phyloP scores from a whole-genome alignment of 371 early-diverging fungal genomes.

The Synchytrium microbalum region DNA sequence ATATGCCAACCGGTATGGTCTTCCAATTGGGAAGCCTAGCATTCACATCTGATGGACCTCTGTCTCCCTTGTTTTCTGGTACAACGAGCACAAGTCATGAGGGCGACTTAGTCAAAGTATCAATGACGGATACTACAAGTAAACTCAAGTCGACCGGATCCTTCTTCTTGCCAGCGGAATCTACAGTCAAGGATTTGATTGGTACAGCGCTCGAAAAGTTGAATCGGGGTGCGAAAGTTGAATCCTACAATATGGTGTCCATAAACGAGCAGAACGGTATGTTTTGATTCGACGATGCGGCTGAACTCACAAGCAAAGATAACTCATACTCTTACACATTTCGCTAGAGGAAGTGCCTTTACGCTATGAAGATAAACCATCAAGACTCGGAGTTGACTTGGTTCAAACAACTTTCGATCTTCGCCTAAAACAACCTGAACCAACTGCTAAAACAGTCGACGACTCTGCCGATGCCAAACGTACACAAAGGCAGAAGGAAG shows the following conservation, averaged over 20 bases:
- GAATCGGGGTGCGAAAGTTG: slow-evolving; percentile 17
- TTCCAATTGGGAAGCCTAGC: neutral
- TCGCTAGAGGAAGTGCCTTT: slow-evolving; percentile 14
- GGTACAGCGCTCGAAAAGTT: slow-evolving; percentile 25
- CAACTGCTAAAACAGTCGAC: slow-evolving; percentile 3
- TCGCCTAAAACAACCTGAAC: slow-evolving; percentile 4
- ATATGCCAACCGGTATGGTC: no score
- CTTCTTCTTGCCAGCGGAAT: slow-evolving; percentile 23
- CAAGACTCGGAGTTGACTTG: slow-evolving; percentile 12
- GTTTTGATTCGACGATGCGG: neutral
- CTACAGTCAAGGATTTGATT: slow-evolving; percentile 24
- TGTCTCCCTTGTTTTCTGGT: neutral
- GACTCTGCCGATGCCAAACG: slow-evolving; percentile 6
- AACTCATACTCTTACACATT: neutral
- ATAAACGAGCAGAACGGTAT: slow-evolving; percentile 17
- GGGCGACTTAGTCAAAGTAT: slow-evolving; percentile 30
- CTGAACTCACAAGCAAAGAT: neutral
- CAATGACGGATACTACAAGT: slow-evolving; percentile 16
- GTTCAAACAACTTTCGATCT: slow-evolving; percentile 17
- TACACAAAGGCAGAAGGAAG: slow-evolving; percentile 27
- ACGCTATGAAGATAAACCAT: slow-evolving; percentile 15
- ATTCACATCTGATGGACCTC: neutral
- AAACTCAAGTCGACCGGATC: slow-evolving; percentile 31
- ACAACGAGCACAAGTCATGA: neutral
- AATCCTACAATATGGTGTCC: slow-evolving; percentile 29